A percentile compares a stretch with the other conserved stretches of the same genome.
These are phyloP conservation scores for Gossypium herbaceum DNA, from an alignment of 345 rosid genomes.

Conservation along the genomic window DNA sequence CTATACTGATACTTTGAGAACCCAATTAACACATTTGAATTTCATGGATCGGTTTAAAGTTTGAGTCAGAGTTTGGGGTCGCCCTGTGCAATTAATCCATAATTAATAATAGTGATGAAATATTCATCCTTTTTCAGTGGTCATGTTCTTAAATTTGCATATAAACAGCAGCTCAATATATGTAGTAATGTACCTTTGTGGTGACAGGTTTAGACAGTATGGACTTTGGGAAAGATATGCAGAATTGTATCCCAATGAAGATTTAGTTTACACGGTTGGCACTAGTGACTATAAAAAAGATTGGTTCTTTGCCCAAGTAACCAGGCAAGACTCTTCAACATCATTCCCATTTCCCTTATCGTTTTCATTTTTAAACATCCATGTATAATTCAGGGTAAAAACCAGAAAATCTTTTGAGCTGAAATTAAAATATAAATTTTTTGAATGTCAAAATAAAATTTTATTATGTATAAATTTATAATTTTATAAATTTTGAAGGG, in stretches of 20 bases:
- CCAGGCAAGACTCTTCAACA: slow-evolving; percentile 39
- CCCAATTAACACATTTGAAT: too few species aligned
- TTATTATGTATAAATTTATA: too few species aligned
- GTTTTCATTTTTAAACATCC: neutral
- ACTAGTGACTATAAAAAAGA: slow-evolving; percentile 61
- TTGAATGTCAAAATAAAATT: too few species aligned
- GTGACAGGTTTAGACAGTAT: slow-evolving; percentile 67
- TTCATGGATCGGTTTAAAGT: too few species aligned
- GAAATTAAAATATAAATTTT: too few species aligned
- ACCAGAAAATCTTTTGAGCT: too few species aligned
- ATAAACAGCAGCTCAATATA: neutral
- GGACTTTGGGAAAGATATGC: slow-evolving; percentile 88
- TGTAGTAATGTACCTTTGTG: neutral
- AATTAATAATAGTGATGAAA: neutral
- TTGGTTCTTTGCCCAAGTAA: slow-evolving; percentile 80
- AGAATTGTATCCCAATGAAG: slow-evolving; percentile 62
- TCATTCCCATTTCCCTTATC: neutral
- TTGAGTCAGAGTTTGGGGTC: too few species aligned
- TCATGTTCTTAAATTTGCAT: neutral
- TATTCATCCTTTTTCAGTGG: neutral
- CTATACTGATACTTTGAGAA: too few species aligned
- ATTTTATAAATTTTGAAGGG: too few species aligned
- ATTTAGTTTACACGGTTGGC: slow-evolving; percentile 64
- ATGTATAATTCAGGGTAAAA: too few species aligned
- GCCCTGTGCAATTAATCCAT: too few species aligned